Evolutionary conservation across 345 rosid species (phyloP).

Genomic region (Crucihimalaya himalaica): DNA sequence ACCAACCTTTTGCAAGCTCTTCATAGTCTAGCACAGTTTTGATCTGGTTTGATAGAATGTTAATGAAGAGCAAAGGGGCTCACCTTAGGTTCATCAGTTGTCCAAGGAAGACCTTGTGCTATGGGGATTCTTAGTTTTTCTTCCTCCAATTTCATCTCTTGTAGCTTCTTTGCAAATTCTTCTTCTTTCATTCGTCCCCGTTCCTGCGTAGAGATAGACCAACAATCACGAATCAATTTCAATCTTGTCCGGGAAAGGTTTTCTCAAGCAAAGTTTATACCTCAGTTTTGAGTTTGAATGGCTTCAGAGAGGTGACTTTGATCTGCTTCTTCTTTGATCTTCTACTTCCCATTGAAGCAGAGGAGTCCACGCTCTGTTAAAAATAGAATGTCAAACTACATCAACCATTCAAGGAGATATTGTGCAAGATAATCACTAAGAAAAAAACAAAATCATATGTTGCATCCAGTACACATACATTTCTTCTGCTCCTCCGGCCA

Average conservation of each 20-base stretch:
- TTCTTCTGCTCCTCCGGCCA: conserved; percentile 72
- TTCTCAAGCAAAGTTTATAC: conserved; percentile 38
- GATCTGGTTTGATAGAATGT: not conserved
- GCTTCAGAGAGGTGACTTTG: conserved; percentile 61
- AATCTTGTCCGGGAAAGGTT: not conserved
- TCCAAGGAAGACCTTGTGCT: no score
- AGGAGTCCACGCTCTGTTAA: conserved; percentile 72
- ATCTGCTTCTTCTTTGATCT: conserved; percentile 66
- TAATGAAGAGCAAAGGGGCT: no score
- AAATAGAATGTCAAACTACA: conserved; percentile 8
- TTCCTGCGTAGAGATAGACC: no score
- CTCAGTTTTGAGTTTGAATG: conserved; percentile 91
- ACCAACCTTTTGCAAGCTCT: not conserved
- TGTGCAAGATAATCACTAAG: not conserved
- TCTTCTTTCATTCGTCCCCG: no score
- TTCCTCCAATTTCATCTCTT: no score
- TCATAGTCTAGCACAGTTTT: not conserved
- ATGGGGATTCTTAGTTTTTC: no score
- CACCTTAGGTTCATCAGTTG: no score
- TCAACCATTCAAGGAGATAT: not conserved
- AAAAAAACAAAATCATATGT: not conserved
- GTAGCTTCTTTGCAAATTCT: no score
- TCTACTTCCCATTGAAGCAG: conserved; percentile 59
- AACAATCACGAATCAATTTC: not conserved
- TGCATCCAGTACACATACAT: conserved; percentile 47